Conservation (phyloP, 2,329 filamentous ascomycete genomes). For the Phyllosticta citriasiana region DNA sequence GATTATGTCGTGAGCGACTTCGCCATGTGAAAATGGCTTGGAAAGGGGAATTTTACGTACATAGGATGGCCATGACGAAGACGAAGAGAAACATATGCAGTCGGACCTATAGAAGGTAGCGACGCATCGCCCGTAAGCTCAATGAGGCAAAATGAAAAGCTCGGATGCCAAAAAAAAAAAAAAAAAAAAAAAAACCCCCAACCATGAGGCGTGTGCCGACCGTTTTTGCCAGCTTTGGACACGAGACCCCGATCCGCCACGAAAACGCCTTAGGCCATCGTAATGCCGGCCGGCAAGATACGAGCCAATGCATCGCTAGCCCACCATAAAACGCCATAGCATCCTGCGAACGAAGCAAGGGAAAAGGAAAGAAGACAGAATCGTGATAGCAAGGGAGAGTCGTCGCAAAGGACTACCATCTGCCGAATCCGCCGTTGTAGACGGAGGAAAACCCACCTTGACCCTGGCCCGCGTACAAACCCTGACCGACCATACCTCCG, state of each 20-base stretch:
- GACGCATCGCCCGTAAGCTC: slow-evolving; percentile 22
- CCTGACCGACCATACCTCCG: slow-evolving; percentile 71
- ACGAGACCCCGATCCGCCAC: slow-evolving; percentile 11
- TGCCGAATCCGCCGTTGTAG: slow-evolving; percentile 45
- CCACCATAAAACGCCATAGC: slow-evolving; percentile 27
- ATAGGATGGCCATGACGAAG: slow-evolving; percentile 36
- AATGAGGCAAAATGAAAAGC: slow-evolving; percentile 11
- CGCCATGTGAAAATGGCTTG: slow-evolving; percentile 28
- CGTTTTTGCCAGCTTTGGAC: slow-evolving; percentile 10
- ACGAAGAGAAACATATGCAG: slow-evolving; percentile 32
- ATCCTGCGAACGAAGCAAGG: slow-evolving; percentile 20
- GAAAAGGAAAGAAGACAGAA: slow-evolving; percentile 16
- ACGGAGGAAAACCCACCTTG: slow-evolving; percentile 90
- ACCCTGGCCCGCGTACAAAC: slow-evolving; percentile 76
- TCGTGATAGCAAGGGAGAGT: slow-evolving; percentile 18
- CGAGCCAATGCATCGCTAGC: slow-evolving; percentile 30
- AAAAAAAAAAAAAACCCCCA: too few relatives aligned
- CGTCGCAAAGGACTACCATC: slow-evolving; percentile 27
- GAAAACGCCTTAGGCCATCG: slow-evolving; percentile 28
- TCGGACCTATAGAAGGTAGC: slow-evolving; percentile 25
- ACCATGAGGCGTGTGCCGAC: slow-evolving; percentile 16
- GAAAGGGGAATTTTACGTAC: slow-evolving; percentile 32
- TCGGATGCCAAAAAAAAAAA: slow-evolving; percentile 9
- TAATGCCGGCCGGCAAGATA: slow-evolving; percentile 21
- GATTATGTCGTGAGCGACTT: slow-evolving; percentile 30